Evolutionary conservation across 1,139 yeast genomes (phyloP), one percentile per base, ranked within the genome.

Genomic region (Arxiozyma bovina): DNA sequence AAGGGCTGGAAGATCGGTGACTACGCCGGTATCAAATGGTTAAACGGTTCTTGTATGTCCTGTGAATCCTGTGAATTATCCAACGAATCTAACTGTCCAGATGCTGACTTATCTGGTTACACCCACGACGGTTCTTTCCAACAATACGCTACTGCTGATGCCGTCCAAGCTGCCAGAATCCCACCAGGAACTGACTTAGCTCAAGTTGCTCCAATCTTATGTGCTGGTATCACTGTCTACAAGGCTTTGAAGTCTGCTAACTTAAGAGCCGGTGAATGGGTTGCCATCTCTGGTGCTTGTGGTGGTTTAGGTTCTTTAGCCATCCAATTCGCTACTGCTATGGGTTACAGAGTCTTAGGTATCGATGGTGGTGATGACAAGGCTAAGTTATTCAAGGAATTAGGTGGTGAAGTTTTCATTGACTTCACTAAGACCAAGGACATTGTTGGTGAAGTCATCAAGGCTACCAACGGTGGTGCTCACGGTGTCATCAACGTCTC

Each of bases 191-290:
- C 86, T 53, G 88, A 87, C 66, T 79, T 87, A 67, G 90, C 91
- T 55, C 73, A 77, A 61, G 82, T 82, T 57, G 82, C 96, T 38
- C 96, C 96, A 61, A 81, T 87, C 60, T 73, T 80, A 67, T 86
- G 94, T 74, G 94, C 93, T 46, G 94, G 94, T 73, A 80, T 86
- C 73, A 86, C 94, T 52, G 91, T 85, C 56, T 86, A 85, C 80
- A 85, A 85, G 77, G 94, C 93, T 42, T 73, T 86, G 65, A 85
- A 85, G 77, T 80, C 83, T 51, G 84, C 91, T 55, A 75, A 77
- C 50, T 75, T 83, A 62, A 66, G 63, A 53, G 81, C 91, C 52
- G 94, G 93, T 66, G 81, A 86, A 66, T 85, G 89, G 88, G 88
- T 85, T 57, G 85, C 85, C 61, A 76, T 86, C 64, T 81, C 88